phyloP scores from a whole-genome alignment of 305 asterid species.

The Petunia hybrid region DNA sequence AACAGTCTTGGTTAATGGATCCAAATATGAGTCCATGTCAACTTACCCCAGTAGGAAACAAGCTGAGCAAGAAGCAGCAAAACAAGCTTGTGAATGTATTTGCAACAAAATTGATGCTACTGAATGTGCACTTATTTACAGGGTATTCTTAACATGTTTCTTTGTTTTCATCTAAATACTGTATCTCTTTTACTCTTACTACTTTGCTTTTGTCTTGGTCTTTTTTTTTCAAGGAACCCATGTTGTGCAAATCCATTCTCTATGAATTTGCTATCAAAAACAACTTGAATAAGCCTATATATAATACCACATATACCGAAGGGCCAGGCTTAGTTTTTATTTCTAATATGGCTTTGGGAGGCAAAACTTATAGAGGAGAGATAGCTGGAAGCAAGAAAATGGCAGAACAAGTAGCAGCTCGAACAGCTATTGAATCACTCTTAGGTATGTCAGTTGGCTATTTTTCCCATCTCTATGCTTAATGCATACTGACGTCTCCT shows the following conservation, averaged over 20 bases:
- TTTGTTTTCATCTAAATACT: background rate
- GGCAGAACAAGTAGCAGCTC: constrained; percentile 45
- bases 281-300: constrained; percentile 39
- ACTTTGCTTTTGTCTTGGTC: background rate
- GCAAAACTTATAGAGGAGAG: constrained; percentile 39
- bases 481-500: background rate
- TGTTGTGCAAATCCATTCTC: constrained; percentile 44
- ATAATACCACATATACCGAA: constrained; percentile 29
- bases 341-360: constrained; percentile 38
- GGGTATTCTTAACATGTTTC: constrained; percentile 32
- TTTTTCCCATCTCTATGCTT: constrained; percentile 10
- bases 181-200: background rate
- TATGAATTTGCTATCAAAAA: constrained; percentile 45
- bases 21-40: constrained; percentile 29
- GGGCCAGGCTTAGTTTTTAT: constrained; percentile 30
- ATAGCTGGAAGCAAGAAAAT: constrained; percentile 44
- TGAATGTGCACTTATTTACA: constrained; percentile 29
- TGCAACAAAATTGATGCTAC: background rate
- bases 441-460: constrained; percentile 27
- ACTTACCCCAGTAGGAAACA: constrained; percentile 31
- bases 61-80: constrained; percentile 46
- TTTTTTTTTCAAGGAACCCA: constrained; percentile 35
- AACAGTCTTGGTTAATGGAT: constrained; percentile 34
- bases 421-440: constrained; percentile 41
- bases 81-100: constrained; percentile 39